These are phyloP conservation scores for Datura wrightii DNA, from an alignment of 257 asterid genomes.

Conservation along the genomic window DNA sequence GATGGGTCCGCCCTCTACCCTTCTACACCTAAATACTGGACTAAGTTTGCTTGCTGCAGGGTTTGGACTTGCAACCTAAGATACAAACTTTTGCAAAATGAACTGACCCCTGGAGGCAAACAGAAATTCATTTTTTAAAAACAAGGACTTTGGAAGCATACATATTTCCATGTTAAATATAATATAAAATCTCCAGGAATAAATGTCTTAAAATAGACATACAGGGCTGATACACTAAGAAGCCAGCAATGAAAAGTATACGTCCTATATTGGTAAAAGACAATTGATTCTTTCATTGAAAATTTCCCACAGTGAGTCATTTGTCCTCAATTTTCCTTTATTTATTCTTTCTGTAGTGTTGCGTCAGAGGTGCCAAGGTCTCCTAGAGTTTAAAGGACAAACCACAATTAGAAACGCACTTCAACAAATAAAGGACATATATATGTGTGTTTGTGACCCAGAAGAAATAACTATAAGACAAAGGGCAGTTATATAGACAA, in stretches of 20 bases:
- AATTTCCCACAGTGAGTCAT: not conserved
- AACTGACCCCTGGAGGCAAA: not conserved
- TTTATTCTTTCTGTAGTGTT: not conserved
- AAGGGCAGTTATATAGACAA: not conserved
- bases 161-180: not conserved
- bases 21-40: conserved; percentile 9
- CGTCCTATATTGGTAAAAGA: not conserved
- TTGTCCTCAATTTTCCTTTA: not conserved
- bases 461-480: not conserved
- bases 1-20: not conserved
- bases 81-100: not conserved
- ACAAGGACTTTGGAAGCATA: not conserved
- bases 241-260: not conserved
- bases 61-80: not conserved
- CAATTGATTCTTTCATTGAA: not conserved
- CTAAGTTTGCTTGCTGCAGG: not conserved
- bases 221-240: not conserved
- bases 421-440: not conserved
- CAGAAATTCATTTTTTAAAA: not conserved
- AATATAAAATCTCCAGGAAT: not conserved
- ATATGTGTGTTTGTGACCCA: not conserved
- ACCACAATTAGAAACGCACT: not conserved
- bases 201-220: not conserved
- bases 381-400: not conserved
- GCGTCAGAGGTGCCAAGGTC: not conserved